Evolutionary conservation across 2,329 filamentous ascomycete genomes (phyloP).

Genomic region (Fusarium sp.): DNA sequence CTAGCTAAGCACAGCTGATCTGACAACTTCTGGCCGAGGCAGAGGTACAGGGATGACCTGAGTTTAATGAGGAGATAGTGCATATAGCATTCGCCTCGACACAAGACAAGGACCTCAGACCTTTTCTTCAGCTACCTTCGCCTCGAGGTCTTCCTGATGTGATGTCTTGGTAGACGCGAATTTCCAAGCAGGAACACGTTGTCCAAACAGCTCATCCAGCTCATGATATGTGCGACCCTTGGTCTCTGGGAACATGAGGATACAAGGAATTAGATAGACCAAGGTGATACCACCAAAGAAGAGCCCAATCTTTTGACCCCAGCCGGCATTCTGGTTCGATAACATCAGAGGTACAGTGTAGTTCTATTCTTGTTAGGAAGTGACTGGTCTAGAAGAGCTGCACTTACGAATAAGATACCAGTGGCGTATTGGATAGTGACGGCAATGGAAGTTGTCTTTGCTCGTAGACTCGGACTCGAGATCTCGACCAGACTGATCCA

Average conservation of each 20-base stretch:
- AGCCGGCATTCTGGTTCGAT: neutral
- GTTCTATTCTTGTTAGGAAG: neutral
- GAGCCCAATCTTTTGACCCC: neutral
- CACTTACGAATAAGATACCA: neutral
- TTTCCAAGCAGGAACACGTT: no score
- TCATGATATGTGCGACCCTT: neutral
- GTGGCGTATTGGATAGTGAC: neutral
- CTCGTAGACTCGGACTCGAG: neutral
- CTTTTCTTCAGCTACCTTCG: neutral
- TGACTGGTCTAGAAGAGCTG: rapidly evolving
- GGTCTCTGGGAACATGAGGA: neutral
- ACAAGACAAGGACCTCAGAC: no score
- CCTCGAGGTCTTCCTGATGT: neutral
- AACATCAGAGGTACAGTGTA: neutral
- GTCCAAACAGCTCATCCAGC: neutral
- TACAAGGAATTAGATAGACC: neutral
- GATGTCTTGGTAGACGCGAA: neutral
- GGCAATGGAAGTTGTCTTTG: neutral
- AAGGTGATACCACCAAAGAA: neutral
- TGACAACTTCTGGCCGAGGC: rapidly evolving
- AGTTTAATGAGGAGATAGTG: no score
- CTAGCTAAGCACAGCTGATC: neutral
- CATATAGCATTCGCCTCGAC: no score
- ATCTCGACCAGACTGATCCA: neutral
- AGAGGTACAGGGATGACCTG: no score